Conservation (phyloP, 169 alveolate species). For the Plasmodium fragile region DNA sequence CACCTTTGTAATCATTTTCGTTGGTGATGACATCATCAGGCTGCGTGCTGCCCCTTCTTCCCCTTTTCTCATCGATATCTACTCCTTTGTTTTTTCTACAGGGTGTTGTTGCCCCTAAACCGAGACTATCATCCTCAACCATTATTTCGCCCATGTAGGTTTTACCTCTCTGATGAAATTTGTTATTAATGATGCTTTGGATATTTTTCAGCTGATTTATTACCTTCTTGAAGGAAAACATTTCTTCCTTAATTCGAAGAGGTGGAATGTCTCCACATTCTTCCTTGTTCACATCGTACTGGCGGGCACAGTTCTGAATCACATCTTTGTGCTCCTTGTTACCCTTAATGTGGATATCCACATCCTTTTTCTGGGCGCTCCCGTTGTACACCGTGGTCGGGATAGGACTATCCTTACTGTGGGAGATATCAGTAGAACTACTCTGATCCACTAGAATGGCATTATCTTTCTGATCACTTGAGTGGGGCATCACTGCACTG, state of each 20-base stretch:
- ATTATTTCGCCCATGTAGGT: background rate
- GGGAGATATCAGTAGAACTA: background rate
- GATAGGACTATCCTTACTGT: background rate
- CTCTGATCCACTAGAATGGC: background rate
- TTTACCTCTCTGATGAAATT: background rate
- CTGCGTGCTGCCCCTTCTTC: background rate
- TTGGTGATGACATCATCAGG: background rate
- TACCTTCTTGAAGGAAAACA: constrained; percentile 18
- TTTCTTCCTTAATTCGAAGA: constrained; percentile 18
- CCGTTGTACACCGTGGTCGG: background rate
- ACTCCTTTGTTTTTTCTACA: background rate
- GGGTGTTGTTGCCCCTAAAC: background rate
- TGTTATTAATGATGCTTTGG: background rate
- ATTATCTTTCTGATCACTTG: background rate
- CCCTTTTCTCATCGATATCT: background rate
- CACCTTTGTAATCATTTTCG: background rate
- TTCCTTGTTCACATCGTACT: background rate
- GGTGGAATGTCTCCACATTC: background rate
- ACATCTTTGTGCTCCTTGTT: background rate
- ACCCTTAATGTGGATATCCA: background rate
- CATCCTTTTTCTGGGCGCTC: background rate
- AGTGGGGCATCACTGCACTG: background rate
- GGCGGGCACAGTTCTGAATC: background rate
- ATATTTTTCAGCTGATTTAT: constrained; percentile 16
- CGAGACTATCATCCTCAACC: background rate